Evolutionary conservation across 2,329 filamentous ascomycete species (phyloP), one percentile per base, ranked within the genome.

Genomic region (Penicillium sp.): DNA sequence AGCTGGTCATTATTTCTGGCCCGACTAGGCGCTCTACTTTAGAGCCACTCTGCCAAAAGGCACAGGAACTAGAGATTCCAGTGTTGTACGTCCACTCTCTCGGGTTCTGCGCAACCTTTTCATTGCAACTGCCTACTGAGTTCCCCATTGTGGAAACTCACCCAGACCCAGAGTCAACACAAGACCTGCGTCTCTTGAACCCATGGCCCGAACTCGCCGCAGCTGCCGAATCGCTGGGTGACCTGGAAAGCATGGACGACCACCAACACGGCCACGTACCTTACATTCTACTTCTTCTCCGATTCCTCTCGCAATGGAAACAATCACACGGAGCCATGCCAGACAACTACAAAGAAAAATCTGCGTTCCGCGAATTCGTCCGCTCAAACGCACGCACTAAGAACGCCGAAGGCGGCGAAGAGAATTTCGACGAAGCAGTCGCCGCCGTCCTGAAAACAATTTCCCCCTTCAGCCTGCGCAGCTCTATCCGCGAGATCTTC

Each of bases 81-180:
- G 78, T 93, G 14, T 83, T 98, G 56, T 87, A 92, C 62, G 84
- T 95, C 45, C 91, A 96, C 71, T 96, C 89, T n/a, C 84, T 90
- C 42, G 95, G 95, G 27, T 97, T 96, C 78, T 96, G 95, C 75
- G 90, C 91, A 2, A 90, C 90, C 64, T 96, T 98, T 73, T 89
- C 87, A n/a, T 81, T 96, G 27, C 81, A 85, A 64, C 79, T 96
- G 27, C 89, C 90, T 10, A 81, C 86, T n/a, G 85, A 87, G 27
- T 96, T 96, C 67, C 92, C 93, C 5, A 90, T 99, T 56, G 90
- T 99, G 61, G 93, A 99, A 71, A 98, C 95, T 45, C 95, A 99
- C 70, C 95, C 95, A 1, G 92, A 96, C 61, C 87, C 91, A 42
- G 90, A 91, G 39, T 87, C 91, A 8, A 95, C 87, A 0, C 88